Evolutionary conservation across 2,329 filamentous ascomycete species (phyloP).

Genomic region (Verticillium tricorpus): DNA sequence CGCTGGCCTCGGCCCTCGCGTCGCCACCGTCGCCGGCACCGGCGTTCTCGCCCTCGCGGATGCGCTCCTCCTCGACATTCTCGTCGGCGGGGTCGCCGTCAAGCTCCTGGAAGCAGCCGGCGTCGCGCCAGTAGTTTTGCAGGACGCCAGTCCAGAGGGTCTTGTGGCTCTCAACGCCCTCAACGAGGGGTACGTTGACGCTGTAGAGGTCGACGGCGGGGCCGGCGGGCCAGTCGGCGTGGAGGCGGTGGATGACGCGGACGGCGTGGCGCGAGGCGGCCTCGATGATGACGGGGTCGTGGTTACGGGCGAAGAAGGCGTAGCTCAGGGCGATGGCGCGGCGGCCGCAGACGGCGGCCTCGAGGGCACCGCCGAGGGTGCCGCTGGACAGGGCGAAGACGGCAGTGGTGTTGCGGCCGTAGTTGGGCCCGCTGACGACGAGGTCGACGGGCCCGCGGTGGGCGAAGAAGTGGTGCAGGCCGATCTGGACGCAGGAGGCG

Average conservation of each 20-base stretch:
- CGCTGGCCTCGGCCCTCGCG: conserved; percentile 19
- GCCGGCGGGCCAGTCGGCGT: conserved; percentile 65
- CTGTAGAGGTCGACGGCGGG: conserved; percentile 76
- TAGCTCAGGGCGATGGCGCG: conserved; percentile 80
- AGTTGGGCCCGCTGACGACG: conserved; percentile 77
- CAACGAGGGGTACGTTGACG: conserved; percentile 83
- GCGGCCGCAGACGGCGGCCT: conserved; percentile 66
- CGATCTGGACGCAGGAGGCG: conserved; percentile 77
- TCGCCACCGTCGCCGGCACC: conserved; percentile 39
- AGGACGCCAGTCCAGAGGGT: conserved; percentile 82
- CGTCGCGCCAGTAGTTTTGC: conserved; percentile 85
- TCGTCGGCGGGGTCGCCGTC: conserved; percentile 60
- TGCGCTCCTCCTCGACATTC: conserved; percentile 66
- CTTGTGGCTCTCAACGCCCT: conserved; percentile 66
- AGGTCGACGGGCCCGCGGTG: conserved; percentile 69
- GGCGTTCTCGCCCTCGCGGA: conserved; percentile 49
- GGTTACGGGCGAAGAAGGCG: conserved; percentile 82
- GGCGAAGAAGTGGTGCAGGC: conserved; percentile 73
- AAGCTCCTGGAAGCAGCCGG: conserved; percentile 81
- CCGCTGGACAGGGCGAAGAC: conserved; percentile 75
- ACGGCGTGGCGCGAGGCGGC: conserved; percentile 72
- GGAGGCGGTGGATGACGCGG: conserved; percentile 73
- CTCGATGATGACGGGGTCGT: conserved; percentile 76
- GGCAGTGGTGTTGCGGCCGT: conserved; percentile 76
- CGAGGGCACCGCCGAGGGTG: conserved; percentile 71